Conservation (phyloP, 139 green algal genomes). For the Astrephomene gubernaculifera region DNA sequence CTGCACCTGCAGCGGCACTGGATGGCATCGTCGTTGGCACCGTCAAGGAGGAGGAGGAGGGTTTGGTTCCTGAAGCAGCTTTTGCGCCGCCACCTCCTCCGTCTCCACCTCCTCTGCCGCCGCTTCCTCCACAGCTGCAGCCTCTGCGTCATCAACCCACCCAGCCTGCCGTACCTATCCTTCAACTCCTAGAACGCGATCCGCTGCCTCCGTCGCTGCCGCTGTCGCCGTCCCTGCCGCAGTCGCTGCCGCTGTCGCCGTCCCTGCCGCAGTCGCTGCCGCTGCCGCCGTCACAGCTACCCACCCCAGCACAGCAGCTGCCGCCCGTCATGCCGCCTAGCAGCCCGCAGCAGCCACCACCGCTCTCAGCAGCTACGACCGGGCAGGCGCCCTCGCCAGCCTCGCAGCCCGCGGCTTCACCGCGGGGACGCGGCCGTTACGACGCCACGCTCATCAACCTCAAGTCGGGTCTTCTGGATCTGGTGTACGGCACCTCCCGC, state of each 20-base stretch:
- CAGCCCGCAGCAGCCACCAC: neutral
- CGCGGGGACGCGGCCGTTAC: too few species aligned
- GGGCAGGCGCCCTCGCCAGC: neutral
- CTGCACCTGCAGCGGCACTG: too few species aligned
- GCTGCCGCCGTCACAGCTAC: neutral
- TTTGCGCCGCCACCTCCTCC: neutral
- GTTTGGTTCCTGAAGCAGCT: too few species aligned
- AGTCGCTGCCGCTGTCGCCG: neutral
- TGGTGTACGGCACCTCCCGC: slow-evolving; percentile 66
- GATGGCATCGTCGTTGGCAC: too few species aligned
- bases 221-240: neutral
- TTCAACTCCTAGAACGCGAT: too few species aligned
- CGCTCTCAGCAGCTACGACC: neutral
- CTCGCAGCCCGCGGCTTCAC: neutral
- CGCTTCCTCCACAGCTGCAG: neutral
- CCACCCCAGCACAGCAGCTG: neutral
- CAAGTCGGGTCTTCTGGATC: slow-evolving; percentile 65
- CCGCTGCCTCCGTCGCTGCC: neutral
- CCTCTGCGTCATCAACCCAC: neutral
- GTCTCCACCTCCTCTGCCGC: neutral
- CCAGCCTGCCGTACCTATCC: too few species aligned
- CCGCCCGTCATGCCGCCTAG: neutral
- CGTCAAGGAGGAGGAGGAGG: too few species aligned
- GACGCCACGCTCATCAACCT: slow-evolving; percentile 16
- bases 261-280: neutral